Percentiles rank a stretch among this genome's conserved stretches.
Conservation (phyloP, 257 asterid genomes). For the Forsythia viridissima region DNA sequence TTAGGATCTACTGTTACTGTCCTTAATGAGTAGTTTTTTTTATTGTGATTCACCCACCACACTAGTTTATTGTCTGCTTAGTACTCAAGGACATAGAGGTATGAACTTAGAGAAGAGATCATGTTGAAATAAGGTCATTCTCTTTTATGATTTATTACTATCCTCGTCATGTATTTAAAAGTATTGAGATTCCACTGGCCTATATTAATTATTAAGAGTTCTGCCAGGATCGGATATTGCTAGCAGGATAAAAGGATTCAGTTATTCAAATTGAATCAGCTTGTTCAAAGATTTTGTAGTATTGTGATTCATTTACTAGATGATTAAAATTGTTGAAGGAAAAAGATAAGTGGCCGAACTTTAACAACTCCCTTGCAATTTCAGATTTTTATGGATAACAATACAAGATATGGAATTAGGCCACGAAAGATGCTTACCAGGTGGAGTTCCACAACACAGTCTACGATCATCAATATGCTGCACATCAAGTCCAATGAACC, state of each 20-base stretch:
- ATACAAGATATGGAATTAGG: too few relatives aligned
- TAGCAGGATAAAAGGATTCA: neutral
- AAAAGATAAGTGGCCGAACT: neutral
- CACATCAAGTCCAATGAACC: constrained; percentile 95
- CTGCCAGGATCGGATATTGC: neutral
- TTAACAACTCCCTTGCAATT: neutral
- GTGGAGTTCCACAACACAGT: constrained; percentile 92
- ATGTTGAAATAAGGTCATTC: too few relatives aligned
- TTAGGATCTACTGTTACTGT: neutral
- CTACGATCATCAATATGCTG: constrained; percentile 80
- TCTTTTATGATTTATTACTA: too few relatives aligned
- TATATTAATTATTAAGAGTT: too few relatives aligned
- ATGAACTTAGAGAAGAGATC: too few relatives aligned
- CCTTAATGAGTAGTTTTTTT: too few relatives aligned
- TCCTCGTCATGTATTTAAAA: too few relatives aligned
- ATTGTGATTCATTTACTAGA: neutral
- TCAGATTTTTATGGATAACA: neutral
- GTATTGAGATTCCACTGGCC: too few relatives aligned
- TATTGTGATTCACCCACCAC: too few relatives aligned
- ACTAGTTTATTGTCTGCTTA: too few relatives aligned
- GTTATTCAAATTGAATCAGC: neutral
- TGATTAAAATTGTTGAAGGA: neutral
- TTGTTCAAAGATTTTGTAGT: neutral
- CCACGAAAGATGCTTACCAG: constrained; percentile 45
- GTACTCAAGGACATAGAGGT: too few relatives aligned